These are phyloP conservation scores for Petunia hybrid DNA, from an alignment of 305 asterid species.

Conservation along the genomic window DNA sequence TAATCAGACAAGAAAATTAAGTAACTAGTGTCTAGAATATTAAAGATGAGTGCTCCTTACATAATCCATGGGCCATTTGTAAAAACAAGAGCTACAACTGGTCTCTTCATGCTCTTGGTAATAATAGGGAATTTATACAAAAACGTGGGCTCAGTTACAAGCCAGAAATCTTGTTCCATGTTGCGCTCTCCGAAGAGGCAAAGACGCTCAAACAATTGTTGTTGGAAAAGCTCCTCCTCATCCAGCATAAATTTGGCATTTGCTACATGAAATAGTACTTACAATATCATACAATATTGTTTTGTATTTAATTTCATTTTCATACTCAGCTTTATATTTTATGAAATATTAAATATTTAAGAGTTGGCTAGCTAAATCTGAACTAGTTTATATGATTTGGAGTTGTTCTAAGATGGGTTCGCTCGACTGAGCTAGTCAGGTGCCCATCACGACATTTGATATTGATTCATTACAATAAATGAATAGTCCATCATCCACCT, in stretches of 20 bases:
- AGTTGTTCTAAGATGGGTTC: too few relatives aligned
- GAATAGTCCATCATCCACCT: too few relatives aligned
- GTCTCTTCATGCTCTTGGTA: conserved; percentile 82
- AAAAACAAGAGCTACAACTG: conserved; percentile 94
- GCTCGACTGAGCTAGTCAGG: too few relatives aligned
- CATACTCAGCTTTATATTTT: conserved; percentile 47
- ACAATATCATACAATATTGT: too few relatives aligned
- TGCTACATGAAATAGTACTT: conserved; percentile 84
- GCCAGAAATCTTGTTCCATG: conserved; percentile 94
- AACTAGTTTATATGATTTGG: too few relatives aligned
- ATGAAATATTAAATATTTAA: too few relatives aligned
- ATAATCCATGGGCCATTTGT: conserved; percentile 94
- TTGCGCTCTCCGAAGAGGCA: conserved; percentile 65
- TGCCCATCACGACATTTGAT: too few relatives aligned
- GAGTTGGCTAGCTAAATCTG: too few relatives aligned
- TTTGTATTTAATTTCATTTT: conserved; percentile 42
- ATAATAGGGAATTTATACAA: conserved; percentile 80
- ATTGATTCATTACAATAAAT: too few relatives aligned
- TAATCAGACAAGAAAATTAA: neutral
- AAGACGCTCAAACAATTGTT: conserved; percentile 75
- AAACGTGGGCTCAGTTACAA: conserved; percentile 92
- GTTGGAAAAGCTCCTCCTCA: conserved; percentile 98
- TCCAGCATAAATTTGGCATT: conserved; percentile 98
- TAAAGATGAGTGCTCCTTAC: conserved; percentile 47
- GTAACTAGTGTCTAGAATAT: neutral